A percentile compares a stretch with the other conserved stretches of the same genome.
phyloP scores from a whole-genome alignment of 2,329 filamentous ascomycete species.

The Penicillium sp. region DNA sequence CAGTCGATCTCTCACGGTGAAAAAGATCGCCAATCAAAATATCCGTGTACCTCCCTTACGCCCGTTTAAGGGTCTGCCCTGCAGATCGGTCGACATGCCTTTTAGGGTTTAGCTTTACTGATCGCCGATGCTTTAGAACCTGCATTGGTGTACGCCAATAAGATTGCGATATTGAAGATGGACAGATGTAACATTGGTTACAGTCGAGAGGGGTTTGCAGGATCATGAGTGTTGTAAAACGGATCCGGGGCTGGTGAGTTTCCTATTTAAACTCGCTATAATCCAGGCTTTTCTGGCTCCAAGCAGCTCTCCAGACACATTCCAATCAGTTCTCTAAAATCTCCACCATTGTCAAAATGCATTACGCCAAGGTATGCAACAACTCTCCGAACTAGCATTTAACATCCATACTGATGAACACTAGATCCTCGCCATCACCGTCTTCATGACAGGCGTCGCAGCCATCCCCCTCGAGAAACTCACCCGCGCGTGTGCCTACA shows the following conservation, averaged over 20 bases:
- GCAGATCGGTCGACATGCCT: slow-evolving; percentile 19
- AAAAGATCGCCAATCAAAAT: slow-evolving; percentile 5
- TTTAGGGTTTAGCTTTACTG: slow-evolving; percentile 7
- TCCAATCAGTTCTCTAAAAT: background rate
- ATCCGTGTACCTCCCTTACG: background rate
- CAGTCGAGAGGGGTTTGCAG: background rate
- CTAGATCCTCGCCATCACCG: slow-evolving; percentile 18
- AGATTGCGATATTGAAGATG: background rate
- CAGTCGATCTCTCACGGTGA: slow-evolving; percentile 20
- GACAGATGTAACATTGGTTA: slow-evolving; percentile 18
- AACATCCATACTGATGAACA: background rate
- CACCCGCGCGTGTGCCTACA: slow-evolving; percentile 48
- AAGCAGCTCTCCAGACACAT: background rate
- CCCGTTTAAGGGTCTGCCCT: background rate
- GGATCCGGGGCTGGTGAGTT: too few relatives aligned
- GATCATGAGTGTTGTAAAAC: background rate
- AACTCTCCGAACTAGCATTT: background rate
- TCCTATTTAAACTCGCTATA: background rate
- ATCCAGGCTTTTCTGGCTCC: background rate
- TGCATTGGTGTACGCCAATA: background rate
- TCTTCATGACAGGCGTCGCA: slow-evolving; percentile 25
- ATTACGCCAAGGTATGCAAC: slow-evolving; percentile 24
- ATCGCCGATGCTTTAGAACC: background rate
- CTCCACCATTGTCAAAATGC: slow-evolving; percentile 19
- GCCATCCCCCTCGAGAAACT: slow-evolving; percentile 33